Conservation (phyloP, 1,284 basidiomycete genomes). For the Cryptococcus sp. region DNA sequence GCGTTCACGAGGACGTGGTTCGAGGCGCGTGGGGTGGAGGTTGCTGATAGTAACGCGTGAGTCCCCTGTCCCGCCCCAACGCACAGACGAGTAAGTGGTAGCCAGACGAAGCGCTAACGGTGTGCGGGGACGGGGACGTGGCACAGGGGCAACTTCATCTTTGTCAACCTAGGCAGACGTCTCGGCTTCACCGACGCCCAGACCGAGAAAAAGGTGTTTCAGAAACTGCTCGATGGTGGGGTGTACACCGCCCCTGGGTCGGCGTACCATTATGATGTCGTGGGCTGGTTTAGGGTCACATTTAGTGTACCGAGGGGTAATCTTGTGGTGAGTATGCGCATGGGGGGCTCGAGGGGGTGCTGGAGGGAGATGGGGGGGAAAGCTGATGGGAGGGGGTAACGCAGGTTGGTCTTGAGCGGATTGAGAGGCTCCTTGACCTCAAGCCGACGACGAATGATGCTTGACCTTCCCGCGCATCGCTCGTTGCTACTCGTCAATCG, state of each 20-base stretch:
- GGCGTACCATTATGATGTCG: conserved; percentile 38
- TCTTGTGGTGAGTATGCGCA: conserved; percentile 22
- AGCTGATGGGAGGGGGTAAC: background rate
- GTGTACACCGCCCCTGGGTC: conserved; percentile 47
- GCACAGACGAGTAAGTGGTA: background rate
- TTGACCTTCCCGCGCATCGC: no score
- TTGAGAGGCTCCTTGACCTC: conserved; percentile 28
- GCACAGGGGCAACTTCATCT: conserved; percentile 47
- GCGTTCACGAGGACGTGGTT: conserved; percentile 43
- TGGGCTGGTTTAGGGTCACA: conserved; percentile 45
- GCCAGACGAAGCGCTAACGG: background rate
- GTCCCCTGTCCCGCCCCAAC: conserved; percentile 6
- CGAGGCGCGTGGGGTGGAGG: conserved; percentile 35
- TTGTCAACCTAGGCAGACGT: conserved; percentile 40
- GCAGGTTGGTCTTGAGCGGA: conserved; percentile 35
- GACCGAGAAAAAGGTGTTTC: conserved; percentile 46
- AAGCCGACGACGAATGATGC: background rate
- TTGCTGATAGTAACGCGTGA: conserved; percentile 44
- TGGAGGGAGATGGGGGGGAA: no score
- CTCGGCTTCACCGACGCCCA: conserved; percentile 34
- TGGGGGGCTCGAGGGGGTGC: background rate
- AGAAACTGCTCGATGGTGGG: conserved; percentile 43
- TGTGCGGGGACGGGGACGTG: background rate
- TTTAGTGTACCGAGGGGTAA: conserved; percentile 42
- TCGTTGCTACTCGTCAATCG: no score